Evolutionary conservation across 2,329 filamentous ascomycete genomes (phyloP), one percentile per base, ranked within the genome.

Genomic region (Cladosporium sphaerospermum): DNA sequence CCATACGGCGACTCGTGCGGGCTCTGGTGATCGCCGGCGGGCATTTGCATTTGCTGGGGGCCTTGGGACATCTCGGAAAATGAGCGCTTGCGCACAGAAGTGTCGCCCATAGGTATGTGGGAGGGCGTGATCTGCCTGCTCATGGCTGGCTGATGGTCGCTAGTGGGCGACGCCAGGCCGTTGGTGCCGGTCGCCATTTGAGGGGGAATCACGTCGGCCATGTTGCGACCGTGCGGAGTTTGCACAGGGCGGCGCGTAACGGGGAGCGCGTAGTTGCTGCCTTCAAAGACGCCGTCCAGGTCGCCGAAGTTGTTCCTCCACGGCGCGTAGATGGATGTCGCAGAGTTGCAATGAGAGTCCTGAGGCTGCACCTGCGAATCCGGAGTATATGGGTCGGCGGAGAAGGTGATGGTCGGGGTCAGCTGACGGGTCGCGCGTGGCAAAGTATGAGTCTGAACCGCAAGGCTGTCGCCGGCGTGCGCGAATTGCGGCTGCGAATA

Each of bases 31-130:
- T 42, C 39, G 16, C 52, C 31, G 7, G 48, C 10, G 7, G 36
- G 13, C 48, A 51, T 44, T 39, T 47, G 45, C 32, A 44, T 43
- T 37, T 31, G 41, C 44, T 13, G 52, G 33, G 36, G 50, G 51
- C 34, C 54, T 42, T 62, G 61, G 33, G 59, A 58, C 63, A 66
- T 66, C 34, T 62, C 57, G 5, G 57, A 61, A 54, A 65, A 63
- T 16, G 63, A 64, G 43, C 64, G 63, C 51, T 66, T 66, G n/a
- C 63, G 55, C 10, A 61, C 56, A 16, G 47, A 39, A 32, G 55
- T 56, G 41, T 60, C 62, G 45, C 45, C 54, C 55, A 62, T 60
- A 9, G 49, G 45, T 18, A 50, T 55, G 39, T 61, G 53, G 31
- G 60, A 57, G 19, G 58, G 59, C 56, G 61, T 59, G 19, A 61